These are phyloP conservation scores for Parafenestella ontariensis DNA, from an alignment of 2,329 filamentous ascomycete species.

Conservation along the genomic window DNA sequence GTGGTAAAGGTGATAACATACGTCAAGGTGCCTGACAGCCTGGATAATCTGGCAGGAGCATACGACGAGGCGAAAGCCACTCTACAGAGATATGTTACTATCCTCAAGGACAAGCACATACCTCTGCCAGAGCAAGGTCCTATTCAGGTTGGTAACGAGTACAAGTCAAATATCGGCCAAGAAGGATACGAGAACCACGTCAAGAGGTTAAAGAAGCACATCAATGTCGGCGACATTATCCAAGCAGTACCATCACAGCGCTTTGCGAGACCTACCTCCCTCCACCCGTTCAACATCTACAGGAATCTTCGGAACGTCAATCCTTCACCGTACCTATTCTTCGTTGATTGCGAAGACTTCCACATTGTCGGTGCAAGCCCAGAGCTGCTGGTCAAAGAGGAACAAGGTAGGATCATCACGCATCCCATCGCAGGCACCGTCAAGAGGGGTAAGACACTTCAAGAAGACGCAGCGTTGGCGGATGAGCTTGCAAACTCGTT, in stretches of 20 bases:
- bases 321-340: conserved; percentile 96
- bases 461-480: conserved; percentile 83
- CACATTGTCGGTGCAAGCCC: conserved; percentile 95
- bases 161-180: conserved; percentile 89
- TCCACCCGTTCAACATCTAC: conserved; percentile 99
- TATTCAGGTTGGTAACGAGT: conserved; percentile 76
- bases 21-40: conserved; percentile 67
- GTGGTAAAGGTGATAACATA: conserved; percentile 94
- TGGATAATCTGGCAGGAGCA: conserved; percentile 66
- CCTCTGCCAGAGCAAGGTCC: conserved; percentile 79
- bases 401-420: conserved; percentile 86
- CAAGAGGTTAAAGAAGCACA: conserved; percentile 84
- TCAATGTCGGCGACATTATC: conserved; percentile 91
- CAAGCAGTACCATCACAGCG: conserved; percentile 96
- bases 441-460: conserved; percentile 78
- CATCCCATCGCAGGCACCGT: conserved; percentile 98
- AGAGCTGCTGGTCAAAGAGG: conserved; percentile 91
- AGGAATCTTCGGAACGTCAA: conserved; percentile 96
- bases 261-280: conserved; percentile 83
- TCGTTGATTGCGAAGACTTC: conserved; percentile 88
- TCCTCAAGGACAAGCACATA: conserved; percentile 76
- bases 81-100: conserved; percentile 72
- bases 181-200: conserved; percentile 93
- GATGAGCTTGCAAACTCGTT: conserved; percentile 77
- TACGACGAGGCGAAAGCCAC: conserved; percentile 72